Percentiles rank a stretch among this genome's conserved stretches.
Conservation (phyloP, 2,329 filamentous ascomycete species). For the Colletotrichum spaethianum region DNA sequence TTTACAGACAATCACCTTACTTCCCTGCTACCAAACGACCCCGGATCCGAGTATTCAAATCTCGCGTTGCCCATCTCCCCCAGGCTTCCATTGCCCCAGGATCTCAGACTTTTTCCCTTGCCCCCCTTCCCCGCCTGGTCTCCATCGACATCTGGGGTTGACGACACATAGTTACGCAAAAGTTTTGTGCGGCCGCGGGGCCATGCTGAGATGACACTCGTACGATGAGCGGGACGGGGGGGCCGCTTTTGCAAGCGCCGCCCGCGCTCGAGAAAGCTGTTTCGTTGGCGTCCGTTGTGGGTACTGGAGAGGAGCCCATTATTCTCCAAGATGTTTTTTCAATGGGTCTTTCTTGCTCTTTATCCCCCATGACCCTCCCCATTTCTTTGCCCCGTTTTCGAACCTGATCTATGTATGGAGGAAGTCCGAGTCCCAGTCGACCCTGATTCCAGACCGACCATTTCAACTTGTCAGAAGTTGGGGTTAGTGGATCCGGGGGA, state of each 20-base stretch:
- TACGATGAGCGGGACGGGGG: conserved; percentile 22
- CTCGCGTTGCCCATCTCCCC: background rate
- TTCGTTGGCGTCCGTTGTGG: background rate
- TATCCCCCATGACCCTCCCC: background rate
- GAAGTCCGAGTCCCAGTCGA: background rate
- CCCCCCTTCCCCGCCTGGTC: too few relatives aligned
- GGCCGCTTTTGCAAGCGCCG: background rate
- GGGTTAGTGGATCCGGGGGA: background rate
- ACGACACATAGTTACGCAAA: background rate
- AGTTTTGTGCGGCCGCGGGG: background rate
- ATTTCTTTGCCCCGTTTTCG: background rate
- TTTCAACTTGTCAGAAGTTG: background rate
- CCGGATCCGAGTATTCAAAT: conserved; percentile 5
- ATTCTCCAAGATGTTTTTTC: conserved; percentile 10
- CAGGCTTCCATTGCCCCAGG: background rate
- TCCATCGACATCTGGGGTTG: background rate
- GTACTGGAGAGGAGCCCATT: background rate
- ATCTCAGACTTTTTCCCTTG: background rate
- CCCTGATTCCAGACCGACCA: background rate
- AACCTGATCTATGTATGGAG: background rate
- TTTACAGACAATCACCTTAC: background rate
- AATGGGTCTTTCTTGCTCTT: background rate
- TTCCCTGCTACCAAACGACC: background rate
- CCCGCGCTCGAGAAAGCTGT: background rate
- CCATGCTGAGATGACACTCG: conserved; percentile 13